phyloP scores from a whole-genome alignment of 371 early-diverging fungal species.

The Syncephalastrum racemosum region DNA sequence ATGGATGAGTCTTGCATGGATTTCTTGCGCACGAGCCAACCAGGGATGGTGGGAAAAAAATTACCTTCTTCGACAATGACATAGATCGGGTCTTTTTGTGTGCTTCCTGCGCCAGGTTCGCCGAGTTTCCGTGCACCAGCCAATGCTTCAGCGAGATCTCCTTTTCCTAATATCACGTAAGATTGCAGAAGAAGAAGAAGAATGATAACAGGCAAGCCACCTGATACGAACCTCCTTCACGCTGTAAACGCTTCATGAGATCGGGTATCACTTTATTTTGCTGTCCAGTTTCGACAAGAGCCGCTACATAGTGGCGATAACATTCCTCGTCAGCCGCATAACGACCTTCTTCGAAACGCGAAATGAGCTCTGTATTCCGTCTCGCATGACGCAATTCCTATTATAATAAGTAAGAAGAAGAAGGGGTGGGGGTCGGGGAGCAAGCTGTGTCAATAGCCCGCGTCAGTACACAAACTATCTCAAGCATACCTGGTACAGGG shows the following conservation, averaged over 20 bases:
- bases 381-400: conserved; percentile 59
- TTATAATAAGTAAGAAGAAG: not conserved
- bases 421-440: too few relatives aligned
- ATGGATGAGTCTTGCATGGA: too few relatives aligned
- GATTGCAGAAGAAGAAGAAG: not conserved
- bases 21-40: too few relatives aligned
- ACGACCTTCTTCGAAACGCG: conserved; percentile 63
- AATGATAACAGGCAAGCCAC: not conserved
- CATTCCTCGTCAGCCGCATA: conserved; percentile 59
- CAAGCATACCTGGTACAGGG: not conserved
- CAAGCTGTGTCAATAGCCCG: not conserved
- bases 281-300: conserved; percentile 59
- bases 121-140: conserved; percentile 8
- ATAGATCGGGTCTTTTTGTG: conserved; percentile 40
- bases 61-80: conserved; percentile 52
- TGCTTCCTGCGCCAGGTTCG: conserved; percentile 9
- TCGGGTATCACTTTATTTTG: conserved; percentile 63
- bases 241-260: conserved; percentile 50
- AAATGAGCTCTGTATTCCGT: conserved; percentile 46
- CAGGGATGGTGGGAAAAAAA: too few relatives aligned
- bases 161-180: not conserved
- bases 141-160: conserved; percentile 10
- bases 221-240: conserved; percentile 22
- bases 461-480: not conserved
- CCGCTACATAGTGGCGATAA: conserved; percentile 61